These are phyloP conservation scores for Alternaria ventricosa DNA, from an alignment of 2,329 filamentous ascomycete species.

Conservation along the genomic window DNA sequence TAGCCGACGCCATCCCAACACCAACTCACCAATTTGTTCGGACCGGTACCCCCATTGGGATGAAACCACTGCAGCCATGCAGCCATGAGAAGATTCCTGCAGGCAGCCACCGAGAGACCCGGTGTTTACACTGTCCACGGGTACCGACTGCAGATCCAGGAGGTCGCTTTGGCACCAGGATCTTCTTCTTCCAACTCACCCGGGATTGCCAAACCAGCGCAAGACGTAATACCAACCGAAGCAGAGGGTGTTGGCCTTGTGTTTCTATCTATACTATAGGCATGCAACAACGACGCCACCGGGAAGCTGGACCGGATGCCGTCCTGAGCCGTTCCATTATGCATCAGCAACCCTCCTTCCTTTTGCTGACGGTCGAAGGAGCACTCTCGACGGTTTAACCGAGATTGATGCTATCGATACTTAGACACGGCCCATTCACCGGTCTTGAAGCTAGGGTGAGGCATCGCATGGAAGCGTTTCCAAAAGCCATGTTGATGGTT, in stretches of 20 bases:
- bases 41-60: slow-evolving; percentile 15
- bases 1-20: slow-evolving; percentile 13
- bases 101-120: slow-evolving; percentile 11
- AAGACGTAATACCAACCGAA: not conserved
- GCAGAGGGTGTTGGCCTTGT: not conserved
- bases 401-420: slow-evolving; percentile 33
- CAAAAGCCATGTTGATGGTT: slow-evolving; percentile 24
- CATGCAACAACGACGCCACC: slow-evolving; percentile 2
- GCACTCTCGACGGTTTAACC: slow-evolving; percentile 22
- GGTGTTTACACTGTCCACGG: not conserved
- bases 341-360: not conserved
- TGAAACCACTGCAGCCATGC: slow-evolving; percentile 12
- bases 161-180: not conserved
- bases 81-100: slow-evolving; percentile 6
- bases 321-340: slow-evolving; percentile 10
- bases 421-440: slow-evolving; percentile 24
- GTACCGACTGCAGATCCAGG: not conserved
- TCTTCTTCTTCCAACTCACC: not conserved
- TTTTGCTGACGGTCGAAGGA: not conserved
- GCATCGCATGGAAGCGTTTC: slow-evolving; percentile 23
- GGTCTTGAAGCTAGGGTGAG: slow-evolving; percentile 25
- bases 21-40: slow-evolving; percentile 9
- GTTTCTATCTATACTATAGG: not conserved
- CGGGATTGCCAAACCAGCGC: not conserved
- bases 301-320: slow-evolving; percentile 27